Conservation (phyloP, 208 protist species). For the Polymyxa betae region DNA sequence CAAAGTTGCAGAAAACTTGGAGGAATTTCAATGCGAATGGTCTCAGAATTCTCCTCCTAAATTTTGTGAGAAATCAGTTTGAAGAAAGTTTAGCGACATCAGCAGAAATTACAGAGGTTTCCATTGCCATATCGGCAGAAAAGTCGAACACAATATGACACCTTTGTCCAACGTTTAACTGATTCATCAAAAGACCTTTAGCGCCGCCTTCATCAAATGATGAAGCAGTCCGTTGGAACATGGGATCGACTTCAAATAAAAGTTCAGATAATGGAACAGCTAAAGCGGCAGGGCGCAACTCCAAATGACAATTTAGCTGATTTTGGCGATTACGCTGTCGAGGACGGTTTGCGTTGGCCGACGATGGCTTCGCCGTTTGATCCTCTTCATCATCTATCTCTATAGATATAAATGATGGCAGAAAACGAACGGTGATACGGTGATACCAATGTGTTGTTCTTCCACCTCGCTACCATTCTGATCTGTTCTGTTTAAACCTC, state of each 20-base stretch:
- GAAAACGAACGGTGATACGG: neutral
- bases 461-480: neutral
- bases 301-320: neutral
- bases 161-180: conserved; percentile 20
- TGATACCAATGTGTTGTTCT: neutral
- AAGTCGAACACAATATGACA: conserved; percentile 57
- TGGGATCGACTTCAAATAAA: conserved; percentile 50
- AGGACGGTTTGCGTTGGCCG: neutral
- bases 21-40: too few relatives aligned
- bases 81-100: too few relatives aligned
- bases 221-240: conserved; percentile 55
- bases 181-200: conserved; percentile 44
- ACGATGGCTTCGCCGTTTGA: neutral
- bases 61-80: too few relatives aligned
- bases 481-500: neutral
- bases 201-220: conserved; percentile 57
- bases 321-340: neutral
- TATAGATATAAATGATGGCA: neutral
- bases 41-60: too few relatives aligned
- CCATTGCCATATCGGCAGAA: neutral
- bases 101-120: too few relatives aligned
- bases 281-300: neutral
- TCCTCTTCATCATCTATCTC: conserved; percentile 24
- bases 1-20: too few relatives aligned
- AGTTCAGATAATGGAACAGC: neutral